These are phyloP conservation scores for Naegleria gruberi DNA, from an alignment of 208 protist genomes.

Conservation along the genomic window DNA sequence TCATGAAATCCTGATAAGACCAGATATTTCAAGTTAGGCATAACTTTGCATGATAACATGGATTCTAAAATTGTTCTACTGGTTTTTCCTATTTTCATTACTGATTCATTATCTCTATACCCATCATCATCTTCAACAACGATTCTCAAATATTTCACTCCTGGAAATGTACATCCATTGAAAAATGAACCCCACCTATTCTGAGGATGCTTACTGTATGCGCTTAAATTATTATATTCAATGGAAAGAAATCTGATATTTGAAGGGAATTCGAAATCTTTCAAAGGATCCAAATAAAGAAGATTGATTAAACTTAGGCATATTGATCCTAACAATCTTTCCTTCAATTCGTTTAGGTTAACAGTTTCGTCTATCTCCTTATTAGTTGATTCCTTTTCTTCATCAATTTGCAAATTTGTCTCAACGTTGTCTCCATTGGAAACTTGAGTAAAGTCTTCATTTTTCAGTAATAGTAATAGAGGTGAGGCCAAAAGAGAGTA, in stretches of 20 bases:
- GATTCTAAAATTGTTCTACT: no score
- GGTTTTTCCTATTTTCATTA: not conserved
- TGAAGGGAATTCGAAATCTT: not conserved
- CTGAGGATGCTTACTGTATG: not conserved
- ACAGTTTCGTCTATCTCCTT: no score
- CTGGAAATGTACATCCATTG: not conserved
- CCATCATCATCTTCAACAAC: not conserved
- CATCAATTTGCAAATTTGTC: no score
- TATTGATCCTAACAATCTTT: not conserved
- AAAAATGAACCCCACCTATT: not conserved
- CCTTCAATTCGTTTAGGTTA: not conserved
- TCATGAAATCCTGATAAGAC: not conserved
- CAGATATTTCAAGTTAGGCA: not conserved
- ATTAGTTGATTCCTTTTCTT: no score
- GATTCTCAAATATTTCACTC: not conserved
- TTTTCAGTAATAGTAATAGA: no score
- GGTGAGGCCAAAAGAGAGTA: no score
- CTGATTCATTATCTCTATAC: not conserved
- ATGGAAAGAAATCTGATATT: not conserved
- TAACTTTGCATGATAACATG: not conserved
- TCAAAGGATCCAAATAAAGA: not conserved
- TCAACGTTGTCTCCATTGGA: no score
- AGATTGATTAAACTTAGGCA: not conserved
- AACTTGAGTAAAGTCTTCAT: no score
- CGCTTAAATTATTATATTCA: not conserved